Conservation (phyloP, 2,329 filamentous ascomycete species). For the Fonsecaea erecta region DNA sequence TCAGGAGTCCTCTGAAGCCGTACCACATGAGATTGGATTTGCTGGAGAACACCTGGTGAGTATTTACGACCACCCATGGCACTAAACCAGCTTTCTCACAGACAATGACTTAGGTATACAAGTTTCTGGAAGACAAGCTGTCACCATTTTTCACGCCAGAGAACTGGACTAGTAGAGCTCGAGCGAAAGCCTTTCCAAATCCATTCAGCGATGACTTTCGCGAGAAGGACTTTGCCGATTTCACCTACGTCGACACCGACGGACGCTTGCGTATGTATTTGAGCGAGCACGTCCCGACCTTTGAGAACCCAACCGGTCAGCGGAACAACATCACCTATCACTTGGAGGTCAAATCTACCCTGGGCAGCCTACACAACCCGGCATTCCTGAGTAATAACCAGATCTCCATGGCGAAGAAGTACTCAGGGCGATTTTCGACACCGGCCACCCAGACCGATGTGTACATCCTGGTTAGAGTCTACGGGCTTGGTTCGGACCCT, state of each 20-base stretch:
- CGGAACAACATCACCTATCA: conserved; percentile 22
- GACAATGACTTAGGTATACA: conserved; percentile 14
- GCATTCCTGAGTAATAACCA: conserved; percentile 22
- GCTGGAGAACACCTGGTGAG: conserved; percentile 24
- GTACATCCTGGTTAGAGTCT: conserved; percentile 24
- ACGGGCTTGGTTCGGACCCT: conserved; percentile 17
- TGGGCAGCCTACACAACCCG: conserved; percentile 9
- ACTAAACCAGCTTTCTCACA: conserved; percentile 4
- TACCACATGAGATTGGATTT: conserved; percentile 23
- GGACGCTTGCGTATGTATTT: conserved; percentile 12
- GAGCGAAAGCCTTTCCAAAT: conserved; percentile 11
- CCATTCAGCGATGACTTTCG: conserved; percentile 5
- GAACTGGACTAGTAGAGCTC: conserved; percentile 21
- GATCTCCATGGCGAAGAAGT: conserved; percentile 24
- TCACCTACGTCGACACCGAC: conserved; percentile 21
- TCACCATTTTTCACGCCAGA: conserved; percentile 17
- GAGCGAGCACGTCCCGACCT: conserved; percentile 7
- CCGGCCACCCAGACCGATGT: conserved; percentile 16
- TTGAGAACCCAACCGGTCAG: conserved; percentile 9
- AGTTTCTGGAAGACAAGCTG: conserved; percentile 22
- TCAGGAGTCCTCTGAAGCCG: conserved; percentile 2
- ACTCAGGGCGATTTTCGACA: conserved; percentile 15
- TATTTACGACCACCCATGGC: conserved; percentile 1
- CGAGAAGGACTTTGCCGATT: conserved; percentile 24
- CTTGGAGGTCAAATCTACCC: conserved; percentile 21